Conservation (phyloP, 139 green algal species). For the Haematococcus lacustris region DNA sequence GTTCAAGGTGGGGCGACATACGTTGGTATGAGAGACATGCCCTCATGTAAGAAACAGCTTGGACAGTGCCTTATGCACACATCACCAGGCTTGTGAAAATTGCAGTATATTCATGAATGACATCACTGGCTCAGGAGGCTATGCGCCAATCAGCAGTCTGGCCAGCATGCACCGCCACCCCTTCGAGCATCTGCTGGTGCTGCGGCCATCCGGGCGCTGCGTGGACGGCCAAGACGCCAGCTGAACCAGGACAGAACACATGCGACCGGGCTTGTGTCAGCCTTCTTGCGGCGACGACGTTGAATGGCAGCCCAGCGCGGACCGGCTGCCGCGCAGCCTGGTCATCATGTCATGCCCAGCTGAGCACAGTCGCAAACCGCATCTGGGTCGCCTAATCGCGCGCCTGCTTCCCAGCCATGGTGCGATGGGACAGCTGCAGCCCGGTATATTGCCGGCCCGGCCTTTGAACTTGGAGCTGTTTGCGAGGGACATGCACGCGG, state of each 20-base stretch:
- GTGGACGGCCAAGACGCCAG: not conserved
- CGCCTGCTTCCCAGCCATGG: not conserved
- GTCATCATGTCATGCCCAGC: constrained; percentile 24
- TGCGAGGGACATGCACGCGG: constrained; percentile 60
- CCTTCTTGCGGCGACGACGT: not conserved
- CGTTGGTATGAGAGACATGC: not conserved
- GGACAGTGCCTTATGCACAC: not conserved
- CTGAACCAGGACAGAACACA: too few relatives aligned
- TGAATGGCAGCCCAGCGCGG: not conserved
- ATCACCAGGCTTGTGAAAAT: not conserved
- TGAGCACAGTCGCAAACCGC: constrained; percentile 62
- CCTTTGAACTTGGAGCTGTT: constrained; percentile 88
- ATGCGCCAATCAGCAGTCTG: constrained; percentile 37
- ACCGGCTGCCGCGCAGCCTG: constrained; percentile 13
- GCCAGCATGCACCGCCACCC: constrained; percentile 48
- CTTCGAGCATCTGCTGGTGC: constrained; percentile 60
- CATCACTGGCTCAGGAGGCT: constrained; percentile 1
- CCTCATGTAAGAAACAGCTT: too few relatives aligned
- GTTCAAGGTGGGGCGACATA: too few relatives aligned
- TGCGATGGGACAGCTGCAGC: too few relatives aligned
- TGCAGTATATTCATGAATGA: not conserved
- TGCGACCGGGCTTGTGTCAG: not conserved
- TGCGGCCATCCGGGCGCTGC: not conserved
- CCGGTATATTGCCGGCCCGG: too few relatives aligned
- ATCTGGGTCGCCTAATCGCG: constrained; percentile 38